A percentile compares a stretch with the other conserved stretches of the same genome.
These are phyloP conservation scores for Penicillium samsonianum DNA, from an alignment of 495 filamentous ascomycete species.

Conservation along the genomic window DNA sequence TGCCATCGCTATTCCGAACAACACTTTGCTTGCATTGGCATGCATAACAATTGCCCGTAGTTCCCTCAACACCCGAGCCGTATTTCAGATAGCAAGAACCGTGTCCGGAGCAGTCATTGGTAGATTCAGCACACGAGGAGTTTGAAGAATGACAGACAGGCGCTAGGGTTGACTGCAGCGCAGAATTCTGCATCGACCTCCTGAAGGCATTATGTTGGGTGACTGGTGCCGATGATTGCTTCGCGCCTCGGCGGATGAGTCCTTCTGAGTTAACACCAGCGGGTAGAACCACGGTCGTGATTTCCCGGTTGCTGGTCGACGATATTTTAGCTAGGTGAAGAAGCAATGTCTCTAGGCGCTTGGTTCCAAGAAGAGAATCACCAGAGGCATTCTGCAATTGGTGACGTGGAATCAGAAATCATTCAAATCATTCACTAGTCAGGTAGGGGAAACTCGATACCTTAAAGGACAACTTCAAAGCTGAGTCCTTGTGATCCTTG, in stretches of 20 bases:
- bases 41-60: slow-evolving; percentile 62
- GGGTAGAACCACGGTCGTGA: slow-evolving; percentile 31
- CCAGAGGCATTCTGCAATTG: slow-evolving; percentile 8
- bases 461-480: slow-evolving; percentile 30
- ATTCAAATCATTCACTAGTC: background rate
- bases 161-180: slow-evolving; percentile 26
- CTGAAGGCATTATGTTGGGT: slow-evolving; percentile 6
- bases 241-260: slow-evolving; percentile 5
- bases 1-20: slow-evolving; percentile 48
- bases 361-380: slow-evolving; percentile 4
- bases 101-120: slow-evolving; percentile 74
- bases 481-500: slow-evolving; percentile 17
- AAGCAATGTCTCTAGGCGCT: slow-evolving; percentile 27
- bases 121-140: slow-evolving; percentile 60
- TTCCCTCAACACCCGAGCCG: slow-evolving; percentile 33
- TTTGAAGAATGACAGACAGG: slow-evolving; percentile 64
- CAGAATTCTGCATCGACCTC: slow-evolving; percentile 13
- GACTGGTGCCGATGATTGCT: background rate
- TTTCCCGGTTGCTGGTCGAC: slow-evolving; percentile 17
- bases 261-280: background rate
- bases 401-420: slow-evolving; percentile 7
- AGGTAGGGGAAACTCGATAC: slow-evolving; percentile 19
- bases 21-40: slow-evolving; percentile 67
- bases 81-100: slow-evolving; percentile 68
- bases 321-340: slow-evolving; percentile 19